Evolutionary conservation across 305 asterid genomes (phyloP), one percentile per base, ranked within the genome.

Genomic region (Andrographis paniculata): DNA sequence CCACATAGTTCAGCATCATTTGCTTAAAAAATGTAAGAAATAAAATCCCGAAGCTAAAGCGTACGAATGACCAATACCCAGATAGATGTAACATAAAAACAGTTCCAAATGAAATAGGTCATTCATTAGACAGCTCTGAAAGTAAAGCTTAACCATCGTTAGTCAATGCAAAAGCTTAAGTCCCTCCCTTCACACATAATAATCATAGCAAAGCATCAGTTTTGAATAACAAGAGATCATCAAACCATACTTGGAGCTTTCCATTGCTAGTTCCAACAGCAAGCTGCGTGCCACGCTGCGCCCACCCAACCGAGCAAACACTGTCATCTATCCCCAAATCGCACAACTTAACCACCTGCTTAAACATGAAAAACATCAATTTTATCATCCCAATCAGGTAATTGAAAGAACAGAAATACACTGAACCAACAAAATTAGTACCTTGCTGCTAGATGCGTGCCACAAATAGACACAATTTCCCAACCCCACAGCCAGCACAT

Each of bases 361-460:
- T 38, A n/a, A n/a, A n/a, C n/a, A n/a, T n/a, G n/a, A n/a, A n/a
- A n/a, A n/a, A n/a, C n/a, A n/a, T n/a, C n/a, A 33, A 37, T 3
- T 14, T 46, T 50, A 18, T 53, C 41, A 45, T 18, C n/a, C 35
- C 50, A 17, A 16, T 45, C 49, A 20, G 39, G 28, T 14, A 49
- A 46, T 27, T 39, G 45, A 2, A 19, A 4, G 36, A 51, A 23
- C n/a, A n/a, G n/a, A n/a, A n/a, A 37, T 7, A 13, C 14, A 49
- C 20, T 20, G 10, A 51, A 48, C 46, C 12, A 44, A 50, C 7
- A 50, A 50, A 53, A 5, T 20, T n/a, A 59, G 64, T 47, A 79
- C 97, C 95, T 79, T 81, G 77, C 94, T 77, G 71, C 93, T 84
- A 35, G 93, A 73, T 45, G 95, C 95, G 62, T 88, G 81, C 93